Evolutionary conservation across 352 stramenopile genomes (phyloP), one percentile per base, ranked within the genome.

Genomic region (Lagenidium sp.): DNA sequence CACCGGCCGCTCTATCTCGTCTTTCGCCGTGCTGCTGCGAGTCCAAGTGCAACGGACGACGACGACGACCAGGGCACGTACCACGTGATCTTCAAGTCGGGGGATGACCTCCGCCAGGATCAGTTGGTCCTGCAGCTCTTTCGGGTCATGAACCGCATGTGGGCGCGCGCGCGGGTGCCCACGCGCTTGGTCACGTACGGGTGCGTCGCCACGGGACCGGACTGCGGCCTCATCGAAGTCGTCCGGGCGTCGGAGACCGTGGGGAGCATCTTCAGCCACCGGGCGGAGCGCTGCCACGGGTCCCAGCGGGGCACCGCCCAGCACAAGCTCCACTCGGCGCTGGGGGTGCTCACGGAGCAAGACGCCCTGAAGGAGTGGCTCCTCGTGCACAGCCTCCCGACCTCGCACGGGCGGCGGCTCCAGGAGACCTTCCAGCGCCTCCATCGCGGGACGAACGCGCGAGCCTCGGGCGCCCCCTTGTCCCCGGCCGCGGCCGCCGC

Each of bases 61-160:
- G 8, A 15, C 28, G 28, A 32, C 15, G 28, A 13, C 15, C 8
- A 32, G 15, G 28, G 28, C 28, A 13, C 28, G 8, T 8, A 32
- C 8, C 8, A 32, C 28, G 44, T 82, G 2, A 44, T 90, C n/a
- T 80, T 79, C 57, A 90, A 91, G 58, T 57, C 56, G 10, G 81
- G 81, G 10, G 80, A 93, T 41, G 80, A 93, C 47, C 34, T 93
- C n/a, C 67, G 80, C 12, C 80, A 93, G 56, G 81, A 93, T 45
- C 60, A 84, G 44, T 60, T 93, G 8, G 74, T 73, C 25, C 53
- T 87, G 15, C 70, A 87, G 38, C 35, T 92, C 3, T 50, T 92
- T 13, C 47, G 55, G 8, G 45, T 83, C 1, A 82, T 92, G 66
- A 71, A 87, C 44, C 26, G 36, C n/a, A 36, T 92, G 8, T 83